phyloP scores from a whole-genome alignment of 2,329 filamentous ascomycete genomes.

The Neocatenulostroma microsporum region DNA sequence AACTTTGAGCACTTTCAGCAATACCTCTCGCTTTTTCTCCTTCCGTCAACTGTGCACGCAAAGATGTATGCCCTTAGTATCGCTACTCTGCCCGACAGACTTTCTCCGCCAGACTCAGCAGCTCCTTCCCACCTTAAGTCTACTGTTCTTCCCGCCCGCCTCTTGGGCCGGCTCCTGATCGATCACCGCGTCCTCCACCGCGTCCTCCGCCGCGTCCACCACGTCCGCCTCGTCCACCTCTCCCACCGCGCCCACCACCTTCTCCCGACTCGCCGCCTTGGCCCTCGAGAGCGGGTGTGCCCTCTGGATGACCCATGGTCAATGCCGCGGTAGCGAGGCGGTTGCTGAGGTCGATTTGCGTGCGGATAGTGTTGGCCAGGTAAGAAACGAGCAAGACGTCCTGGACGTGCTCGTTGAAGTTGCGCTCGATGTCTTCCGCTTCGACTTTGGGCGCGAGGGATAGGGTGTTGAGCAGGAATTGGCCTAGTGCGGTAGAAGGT shows the following conservation, averaged over 20 bases:
- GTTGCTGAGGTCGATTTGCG: constrained; percentile 97
- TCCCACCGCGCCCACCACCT: constrained; percentile 14
- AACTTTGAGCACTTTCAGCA: neutral
- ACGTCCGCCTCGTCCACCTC: constrained; percentile 16
- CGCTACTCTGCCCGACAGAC: neutral
- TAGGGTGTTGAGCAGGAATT: constrained; percentile 90
- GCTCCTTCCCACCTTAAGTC: constrained; percentile 1
- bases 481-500: constrained; percentile 83
- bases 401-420: constrained; percentile 99
- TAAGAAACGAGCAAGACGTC: constrained; percentile 98
- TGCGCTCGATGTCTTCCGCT: constrained; percentile 78
- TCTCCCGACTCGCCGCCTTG: constrained; percentile 9
- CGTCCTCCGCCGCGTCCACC: constrained; percentile 15
- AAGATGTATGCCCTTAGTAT: neutral
- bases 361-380: constrained; percentile 96
- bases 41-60: neutral
- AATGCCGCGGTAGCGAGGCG: constrained; percentile 63
- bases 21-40: neutral
- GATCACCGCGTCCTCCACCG: constrained; percentile 12
- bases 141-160: constrained; percentile 27
- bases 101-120: neutral
- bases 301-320: constrained; percentile 34
- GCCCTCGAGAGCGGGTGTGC: too few relatives aligned
- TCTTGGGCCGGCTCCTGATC: constrained; percentile 23
- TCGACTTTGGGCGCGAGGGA: constrained; percentile 94